These are phyloP conservation scores for Eutypella sp. DNA, from an alignment of 2,329 filamentous ascomycete species.

Conservation along the genomic window DNA sequence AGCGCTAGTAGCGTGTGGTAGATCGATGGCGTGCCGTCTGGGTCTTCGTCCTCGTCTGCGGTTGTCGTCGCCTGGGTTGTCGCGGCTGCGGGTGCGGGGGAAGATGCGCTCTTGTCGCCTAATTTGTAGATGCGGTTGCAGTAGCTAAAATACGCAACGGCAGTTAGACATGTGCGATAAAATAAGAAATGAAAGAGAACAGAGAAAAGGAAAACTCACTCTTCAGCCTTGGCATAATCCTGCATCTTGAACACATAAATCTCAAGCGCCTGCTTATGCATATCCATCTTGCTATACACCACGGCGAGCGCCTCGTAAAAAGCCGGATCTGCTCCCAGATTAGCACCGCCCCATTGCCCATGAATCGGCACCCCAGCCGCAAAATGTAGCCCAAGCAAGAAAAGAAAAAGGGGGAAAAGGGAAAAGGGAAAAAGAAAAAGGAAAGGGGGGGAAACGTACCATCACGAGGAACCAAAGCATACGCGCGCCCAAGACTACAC, in stretches of 20 bases:
- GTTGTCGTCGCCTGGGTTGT: slow-evolving; percentile 17
- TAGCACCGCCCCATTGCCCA: background rate
- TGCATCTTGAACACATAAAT: slow-evolving; percentile 95
- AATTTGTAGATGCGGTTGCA: slow-evolving; percentile 79
- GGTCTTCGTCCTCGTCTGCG: slow-evolving; percentile 35
- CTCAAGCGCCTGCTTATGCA: slow-evolving; percentile 91
- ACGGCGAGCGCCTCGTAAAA: slow-evolving; percentile 91
- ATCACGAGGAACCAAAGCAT: slow-evolving; percentile 72
- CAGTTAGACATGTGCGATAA: slow-evolving; percentile 15
- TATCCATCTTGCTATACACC: slow-evolving; percentile 88
- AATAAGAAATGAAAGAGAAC: background rate
- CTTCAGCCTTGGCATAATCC: slow-evolving; percentile 85
- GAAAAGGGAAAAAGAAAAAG: slow-evolving; percentile 11
- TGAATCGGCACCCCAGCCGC: background rate
- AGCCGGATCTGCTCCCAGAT: slow-evolving; percentile 56
- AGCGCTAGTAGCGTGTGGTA: slow-evolving; percentile 88
- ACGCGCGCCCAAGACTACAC: slow-evolving; percentile 75
- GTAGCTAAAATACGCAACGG: slow-evolving; percentile 63
- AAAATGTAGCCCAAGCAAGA: no score
- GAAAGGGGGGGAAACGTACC: slow-evolving; percentile 45
- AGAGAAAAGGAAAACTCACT: slow-evolving; percentile 50
- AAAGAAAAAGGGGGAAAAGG: background rate
- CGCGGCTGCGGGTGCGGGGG: slow-evolving; percentile 25
- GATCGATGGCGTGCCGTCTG: slow-evolving; percentile 64
- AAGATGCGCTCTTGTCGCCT: slow-evolving; percentile 34